Base-by-base conservation (phyloP, 2,329 filamentous ascomycete genomes). In the Verticillium nonalfalfae region DNA sequence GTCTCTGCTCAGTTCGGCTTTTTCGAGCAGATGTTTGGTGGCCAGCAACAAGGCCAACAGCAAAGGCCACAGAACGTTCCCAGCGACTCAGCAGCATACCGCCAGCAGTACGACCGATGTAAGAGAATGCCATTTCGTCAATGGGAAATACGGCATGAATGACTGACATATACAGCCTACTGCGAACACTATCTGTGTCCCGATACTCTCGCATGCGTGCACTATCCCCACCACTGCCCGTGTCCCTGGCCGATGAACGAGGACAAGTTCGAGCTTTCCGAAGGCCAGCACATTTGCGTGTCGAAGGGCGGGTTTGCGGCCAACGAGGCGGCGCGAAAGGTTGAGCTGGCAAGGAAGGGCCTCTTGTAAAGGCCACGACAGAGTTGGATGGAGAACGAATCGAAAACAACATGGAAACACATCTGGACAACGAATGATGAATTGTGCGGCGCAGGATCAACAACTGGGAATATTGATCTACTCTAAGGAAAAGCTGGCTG, bases 141-240 rank as follows among this genome's bases (percentile, higher is more conserved):
- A 26, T 26, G 4, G 26, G 26, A 26, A 26, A 26, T 4, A 26
- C 26, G 35, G 2, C 7, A 36, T 26, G n/a, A 50, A 21, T 13
- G n/a, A 7, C 5, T 62, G 56, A 50, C 45, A 11, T 11, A 7
- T 3, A 35, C 64, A 91, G 91, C 93, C n/a, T 83, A 87, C 69
- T 99, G 95, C 81, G 86, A 91, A 70, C 93, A 94, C 68, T 99
- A 97, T 74, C 87, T 99, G 60, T 99, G 95, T 73, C 93, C 95
- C 2, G 91, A 92, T 66, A 98, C 95, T 0, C 85, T 99, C 63
- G 90, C 93, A 39, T 99, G 95, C 79, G 95, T 99, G 7, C 89
- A 96, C 73, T 95, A 96, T 78, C 93, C 95, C 1, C 94, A 98
- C 74, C 95, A 99, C 77, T 99, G 95, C 76, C 95, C 95, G 34